phyloP scores from a whole-genome alignment of 139 green algal genomes.

The Desmodesmus armatus region DNA sequence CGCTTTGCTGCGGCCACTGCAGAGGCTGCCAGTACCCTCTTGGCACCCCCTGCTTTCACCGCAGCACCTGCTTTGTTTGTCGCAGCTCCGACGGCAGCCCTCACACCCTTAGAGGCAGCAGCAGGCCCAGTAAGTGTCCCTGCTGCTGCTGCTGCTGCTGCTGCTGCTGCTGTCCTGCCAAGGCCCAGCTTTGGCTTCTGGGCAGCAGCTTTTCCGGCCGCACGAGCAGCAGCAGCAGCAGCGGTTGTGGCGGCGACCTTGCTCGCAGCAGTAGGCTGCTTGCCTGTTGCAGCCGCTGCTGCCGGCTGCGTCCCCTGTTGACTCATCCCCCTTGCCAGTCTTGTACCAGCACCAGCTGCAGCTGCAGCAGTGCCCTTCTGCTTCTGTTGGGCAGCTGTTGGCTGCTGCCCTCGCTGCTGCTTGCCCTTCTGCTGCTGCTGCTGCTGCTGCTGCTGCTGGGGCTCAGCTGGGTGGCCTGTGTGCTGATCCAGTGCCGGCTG shows the following conservation, averaged over 20 bases:
- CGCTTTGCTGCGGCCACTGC: background rate
- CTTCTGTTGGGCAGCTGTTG: background rate
- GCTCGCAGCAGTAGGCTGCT: background rate
- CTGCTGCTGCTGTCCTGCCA: background rate
- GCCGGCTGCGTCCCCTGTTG: too few relatives aligned
- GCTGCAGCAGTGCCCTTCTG: background rate
- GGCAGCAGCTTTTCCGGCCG: too few relatives aligned
- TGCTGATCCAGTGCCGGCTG: background rate
- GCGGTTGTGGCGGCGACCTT: too few relatives aligned
- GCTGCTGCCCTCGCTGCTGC: background rate
- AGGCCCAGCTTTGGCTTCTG: background rate
- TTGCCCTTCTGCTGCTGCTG: background rate
- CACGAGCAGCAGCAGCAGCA: too few relatives aligned
- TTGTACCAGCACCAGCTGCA: background rate
- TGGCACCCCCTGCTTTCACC: too few relatives aligned
- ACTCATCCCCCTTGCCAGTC: too few relatives aligned
- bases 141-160: slow-evolving; percentile 25
- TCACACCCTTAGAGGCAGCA: background rate
- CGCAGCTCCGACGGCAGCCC: too few relatives aligned
- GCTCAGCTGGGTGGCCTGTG: background rate
- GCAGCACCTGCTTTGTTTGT: too few relatives aligned
- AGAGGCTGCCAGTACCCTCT: background rate
- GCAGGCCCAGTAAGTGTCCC: background rate
- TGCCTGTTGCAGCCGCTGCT: too few relatives aligned
- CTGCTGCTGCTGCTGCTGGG: slow-evolving; percentile 21